Base-by-base conservation (phyloP, 805 yeast species). In the Metschnikowia santaceciliae region DNA sequence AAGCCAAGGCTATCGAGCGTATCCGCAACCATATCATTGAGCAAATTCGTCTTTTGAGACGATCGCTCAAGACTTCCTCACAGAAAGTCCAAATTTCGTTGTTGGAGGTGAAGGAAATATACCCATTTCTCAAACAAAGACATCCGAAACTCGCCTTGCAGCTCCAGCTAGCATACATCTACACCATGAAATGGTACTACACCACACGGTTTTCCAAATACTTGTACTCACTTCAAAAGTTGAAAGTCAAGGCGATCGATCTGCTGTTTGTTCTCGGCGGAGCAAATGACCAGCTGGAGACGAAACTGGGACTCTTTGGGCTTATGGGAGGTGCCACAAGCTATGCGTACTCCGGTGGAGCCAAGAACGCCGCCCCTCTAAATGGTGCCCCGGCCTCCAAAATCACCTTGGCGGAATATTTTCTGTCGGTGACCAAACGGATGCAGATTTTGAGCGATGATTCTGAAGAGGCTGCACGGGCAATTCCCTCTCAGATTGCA, bases 141-240 rank as follows among this genome's bases (percentile, higher is more conserved):
- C 80, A 86, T 51, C 75, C 78, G 7, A 75, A 81, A 6, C 69
- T 94, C 49, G 92, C 96, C 0, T 64, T 71, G 14, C 94, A 89
- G 61, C 75, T 94, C 37, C 77, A 83, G 49, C 79, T 79, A 59
- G 98, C 97, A 0, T 94, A 94, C 65, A 71, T 84, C 17, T 83
- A 83, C 61, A 92, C 98, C 2, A 91, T 94, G 88, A 75, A 80
- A 60, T 94, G 99, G 99, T 94, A 92, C 70, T 94, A 94, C 65
- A 75, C 78, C 51, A 79, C 86, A 50, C 80, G 87, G 58, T 92
- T 91, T 62, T 82, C 84, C 15, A 81, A 90, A 55, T 91, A 90
- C 68, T 67, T 84, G 36, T 80, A 84, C 54, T 82, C 95, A 0
- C 67, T 91, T 46, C 87, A 87, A 53, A 82, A 81, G 56, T 66